Percentiles rank a stretch among this genome's conserved stretches.
Conservation (phyloP, 805 yeast species). For the Jamesozyma piceae region DNA sequence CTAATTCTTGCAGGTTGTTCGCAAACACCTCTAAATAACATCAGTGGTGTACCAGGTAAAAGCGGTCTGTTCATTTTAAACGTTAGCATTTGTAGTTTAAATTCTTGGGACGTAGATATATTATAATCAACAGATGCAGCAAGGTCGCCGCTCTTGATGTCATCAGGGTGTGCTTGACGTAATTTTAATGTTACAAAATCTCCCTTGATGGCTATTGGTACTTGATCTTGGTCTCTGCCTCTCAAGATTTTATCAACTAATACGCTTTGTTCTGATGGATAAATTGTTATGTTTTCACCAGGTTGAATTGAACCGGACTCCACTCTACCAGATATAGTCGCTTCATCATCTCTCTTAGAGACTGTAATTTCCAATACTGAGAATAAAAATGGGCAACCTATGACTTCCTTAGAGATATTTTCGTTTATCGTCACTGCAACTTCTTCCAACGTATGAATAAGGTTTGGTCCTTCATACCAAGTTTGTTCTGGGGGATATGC, state of each 20-base stretch:
- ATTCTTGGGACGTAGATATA: constrained; percentile 39
- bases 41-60: constrained; percentile 68
- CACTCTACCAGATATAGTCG: constrained; percentile 54
- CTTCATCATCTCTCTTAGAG: constrained; percentile 39
- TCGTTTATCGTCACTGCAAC: constrained; percentile 15
- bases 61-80: constrained; percentile 67
- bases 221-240: constrained; percentile 15
- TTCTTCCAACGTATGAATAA: constrained; percentile 71
- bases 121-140: constrained; percentile 40
- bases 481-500: constrained; percentile 46
- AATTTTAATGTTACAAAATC: constrained; percentile 43
- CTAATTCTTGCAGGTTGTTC: constrained; percentile 60
- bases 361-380: constrained; percentile 55
- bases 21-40: constrained; percentile 66
- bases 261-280: constrained; percentile 40
- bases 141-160: constrained; percentile 60
- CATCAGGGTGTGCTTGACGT: constrained; percentile 30
- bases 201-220: constrained; percentile 40
- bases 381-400: constrained; percentile 42
- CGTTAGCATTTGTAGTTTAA: constrained; percentile 47
- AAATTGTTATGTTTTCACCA: constrained; percentile 53
- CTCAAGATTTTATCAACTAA: constrained; percentile 32
- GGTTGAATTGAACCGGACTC: constrained; percentile 59
- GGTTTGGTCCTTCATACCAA: constrained; percentile 86
- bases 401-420: constrained; percentile 17